These are phyloP conservation scores for Microcyclospora pomicola DNA, from an alignment of 2,329 filamentous ascomycete species.

Conservation along the genomic window DNA sequence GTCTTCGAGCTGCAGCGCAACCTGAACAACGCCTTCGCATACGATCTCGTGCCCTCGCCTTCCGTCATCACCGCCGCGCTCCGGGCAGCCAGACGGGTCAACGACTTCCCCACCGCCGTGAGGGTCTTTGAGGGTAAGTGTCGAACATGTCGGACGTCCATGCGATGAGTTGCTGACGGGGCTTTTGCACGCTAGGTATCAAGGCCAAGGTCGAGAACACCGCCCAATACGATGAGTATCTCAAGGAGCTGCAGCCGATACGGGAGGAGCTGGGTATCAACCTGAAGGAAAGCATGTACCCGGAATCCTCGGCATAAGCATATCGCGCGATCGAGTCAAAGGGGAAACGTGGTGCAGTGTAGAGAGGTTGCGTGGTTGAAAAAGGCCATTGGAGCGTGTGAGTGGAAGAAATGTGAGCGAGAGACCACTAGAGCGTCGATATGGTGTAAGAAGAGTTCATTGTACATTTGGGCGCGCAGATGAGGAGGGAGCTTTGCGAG, in stretches of 20 bases:
- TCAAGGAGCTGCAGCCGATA: constrained; percentile 81
- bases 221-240: constrained; percentile 91
- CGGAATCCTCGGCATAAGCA: constrained; percentile 27
- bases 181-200: constrained; percentile 71
- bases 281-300: constrained; percentile 88
- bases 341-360: too few relatives aligned
- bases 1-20: constrained; percentile 97
- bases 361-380: too few relatives aligned
- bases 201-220: constrained; percentile 99
- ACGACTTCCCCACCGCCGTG: constrained; percentile 96
- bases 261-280: constrained; percentile 85
- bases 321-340: too few relatives aligned
- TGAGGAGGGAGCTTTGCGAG: too few relatives aligned
- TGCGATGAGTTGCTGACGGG: not conserved
- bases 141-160: not conserved
- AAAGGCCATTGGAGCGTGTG: too few relatives aligned
- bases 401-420: too few relatives aligned
- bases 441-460: too few relatives aligned
- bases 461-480: too few relatives aligned
- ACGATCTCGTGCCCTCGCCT: constrained; percentile 95
- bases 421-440: too few relatives aligned
- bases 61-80: constrained; percentile 83
- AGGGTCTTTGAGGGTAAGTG: constrained; percentile 90
- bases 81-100: constrained; percentile 86
- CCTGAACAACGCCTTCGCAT: constrained; percentile 99